Percentiles rank a stretch among this genome's conserved stretches.
These are phyloP conservation scores for Kernera saxatilis DNA, from an alignment of 345 rosid species.

Conservation along the genomic window DNA sequence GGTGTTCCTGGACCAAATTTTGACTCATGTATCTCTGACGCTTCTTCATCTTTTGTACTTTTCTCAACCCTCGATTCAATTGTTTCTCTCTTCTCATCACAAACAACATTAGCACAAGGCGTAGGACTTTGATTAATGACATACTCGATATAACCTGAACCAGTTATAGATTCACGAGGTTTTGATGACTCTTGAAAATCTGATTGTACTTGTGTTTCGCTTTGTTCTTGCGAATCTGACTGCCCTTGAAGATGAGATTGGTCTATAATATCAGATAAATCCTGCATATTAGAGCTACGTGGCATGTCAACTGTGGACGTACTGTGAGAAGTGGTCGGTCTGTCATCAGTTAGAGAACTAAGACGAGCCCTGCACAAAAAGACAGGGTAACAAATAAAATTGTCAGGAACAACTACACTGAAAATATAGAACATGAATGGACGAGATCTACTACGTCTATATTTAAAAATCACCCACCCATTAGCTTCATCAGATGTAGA, in stretches of 20 bases:
- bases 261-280: slow-evolving; percentile 17
- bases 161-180: slow-evolving; percentile 55
- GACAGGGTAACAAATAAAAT: background rate
- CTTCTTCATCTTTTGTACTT: slow-evolving; percentile 28
- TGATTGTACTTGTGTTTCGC: slow-evolving; percentile 25
- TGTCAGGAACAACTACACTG: background rate
- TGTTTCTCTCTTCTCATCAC: slow-evolving; percentile 73
- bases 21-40: slow-evolving; percentile 22
- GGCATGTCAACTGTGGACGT: slow-evolving; percentile 31
- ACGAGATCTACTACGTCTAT: background rate
- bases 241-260: slow-evolving; percentile 25
- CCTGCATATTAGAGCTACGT: slow-evolving; percentile 28
- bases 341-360: slow-evolving; percentile 24
- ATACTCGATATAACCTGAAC: slow-evolving; percentile 62
- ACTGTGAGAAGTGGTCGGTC: slow-evolving; percentile 23
- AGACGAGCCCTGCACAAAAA: slow-evolving; percentile 17
- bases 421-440: background rate
- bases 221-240: slow-evolving; percentile 9
- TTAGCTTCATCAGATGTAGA: slow-evolving; percentile 30
- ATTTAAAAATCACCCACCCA: slow-evolving; percentile 22
- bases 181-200: slow-evolving; percentile 35
- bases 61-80: slow-evolving; percentile 32
- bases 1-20: slow-evolving; percentile 38
- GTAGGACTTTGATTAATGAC: slow-evolving; percentile 45
- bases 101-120: slow-evolving; percentile 40